Percentiles rank a stretch among this genome's conserved stretches.
phyloP scores from a whole-genome alignment of 2,329 filamentous ascomycete genomes.

The Trichoderma harzianum region DNA sequence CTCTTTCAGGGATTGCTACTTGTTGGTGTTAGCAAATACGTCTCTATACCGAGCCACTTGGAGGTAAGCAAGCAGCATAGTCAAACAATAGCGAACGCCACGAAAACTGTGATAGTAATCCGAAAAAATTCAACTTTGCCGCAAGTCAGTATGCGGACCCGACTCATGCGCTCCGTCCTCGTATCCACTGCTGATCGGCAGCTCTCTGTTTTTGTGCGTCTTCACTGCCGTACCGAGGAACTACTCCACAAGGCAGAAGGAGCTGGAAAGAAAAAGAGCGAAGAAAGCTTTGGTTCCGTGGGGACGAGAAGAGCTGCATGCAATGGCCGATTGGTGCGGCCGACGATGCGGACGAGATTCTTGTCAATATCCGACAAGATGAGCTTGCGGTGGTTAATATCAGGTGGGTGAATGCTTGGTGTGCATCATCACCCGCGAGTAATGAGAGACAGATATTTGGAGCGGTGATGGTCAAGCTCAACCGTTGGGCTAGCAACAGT shows the following conservation, averaged over 20 bases:
- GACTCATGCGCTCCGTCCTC: neutral
- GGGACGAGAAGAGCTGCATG: neutral
- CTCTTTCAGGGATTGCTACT: neutral
- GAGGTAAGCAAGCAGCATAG: neutral
- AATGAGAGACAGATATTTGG: neutral
- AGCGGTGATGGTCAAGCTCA: neutral
- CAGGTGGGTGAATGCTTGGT: neutral
- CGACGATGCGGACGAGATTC: neutral
- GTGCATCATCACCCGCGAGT: neutral
- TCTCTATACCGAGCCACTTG: neutral
- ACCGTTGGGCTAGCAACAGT: neutral
- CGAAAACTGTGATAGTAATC: neutral
- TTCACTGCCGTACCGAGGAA: neutral
- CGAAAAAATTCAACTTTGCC: neutral
- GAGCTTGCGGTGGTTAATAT: constrained; percentile 1
- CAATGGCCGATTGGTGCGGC: constrained; percentile 1
- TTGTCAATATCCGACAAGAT: neutral
- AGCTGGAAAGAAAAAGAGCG: neutral
- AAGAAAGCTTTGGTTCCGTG: neutral
- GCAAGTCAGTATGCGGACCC: neutral
- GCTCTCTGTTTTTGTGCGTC: neutral
- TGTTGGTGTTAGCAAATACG: neutral
- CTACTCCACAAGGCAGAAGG: neutral
- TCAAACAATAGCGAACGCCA: neutral
- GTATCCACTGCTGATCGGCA: neutral